Percentiles rank a stretch among this genome's conserved stretches.
These are phyloP conservation scores for Calonectria henricotiae DNA, from an alignment of 2,329 filamentous ascomycete species.

Conservation along the genomic window DNA sequence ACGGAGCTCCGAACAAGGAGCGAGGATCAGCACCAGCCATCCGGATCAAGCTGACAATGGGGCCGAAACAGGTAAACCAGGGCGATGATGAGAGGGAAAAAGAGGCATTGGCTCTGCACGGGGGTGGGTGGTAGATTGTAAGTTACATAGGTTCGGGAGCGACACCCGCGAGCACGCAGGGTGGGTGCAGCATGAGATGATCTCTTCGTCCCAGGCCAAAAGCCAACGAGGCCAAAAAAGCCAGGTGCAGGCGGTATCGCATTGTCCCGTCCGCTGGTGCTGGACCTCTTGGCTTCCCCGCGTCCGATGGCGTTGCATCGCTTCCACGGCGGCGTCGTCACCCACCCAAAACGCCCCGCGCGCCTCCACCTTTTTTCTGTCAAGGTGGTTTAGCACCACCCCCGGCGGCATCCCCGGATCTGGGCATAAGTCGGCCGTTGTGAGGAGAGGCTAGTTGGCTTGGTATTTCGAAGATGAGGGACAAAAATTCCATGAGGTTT, in stretches of 20 bases:
- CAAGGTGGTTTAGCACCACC: constrained; percentile 6
- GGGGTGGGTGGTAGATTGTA: neutral
- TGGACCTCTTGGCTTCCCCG: constrained; percentile 29
- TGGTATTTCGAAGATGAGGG: neutral
- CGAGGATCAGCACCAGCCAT: constrained; percentile 24
- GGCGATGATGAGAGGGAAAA: constrained; percentile 12
- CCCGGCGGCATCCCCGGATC: constrained; percentile 31
- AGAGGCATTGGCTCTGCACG: constrained; percentile 10
- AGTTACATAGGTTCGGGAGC: neutral
- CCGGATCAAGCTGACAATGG: neutral
- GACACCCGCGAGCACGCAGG: constrained; percentile 3
- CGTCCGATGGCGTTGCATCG: constrained; percentile 35
- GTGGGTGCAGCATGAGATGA: neutral
- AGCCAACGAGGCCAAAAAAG: neutral
- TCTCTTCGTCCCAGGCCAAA: constrained; percentile 12
- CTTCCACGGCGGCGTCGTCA: constrained; percentile 26
- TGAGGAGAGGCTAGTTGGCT: neutral
- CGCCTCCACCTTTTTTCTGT: constrained; percentile 13
- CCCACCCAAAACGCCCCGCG: constrained; percentile 16
- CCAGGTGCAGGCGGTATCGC: constrained; percentile 24
- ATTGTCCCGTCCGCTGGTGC: constrained; percentile 26
- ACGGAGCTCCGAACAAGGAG: neutral
- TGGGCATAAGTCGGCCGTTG: constrained; percentile 2
- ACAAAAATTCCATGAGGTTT: neutral
- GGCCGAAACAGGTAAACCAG: constrained; percentile 20